Conservation (phyloP, 176 grass and related monocot species). For the Juncus inflexus region DNA sequence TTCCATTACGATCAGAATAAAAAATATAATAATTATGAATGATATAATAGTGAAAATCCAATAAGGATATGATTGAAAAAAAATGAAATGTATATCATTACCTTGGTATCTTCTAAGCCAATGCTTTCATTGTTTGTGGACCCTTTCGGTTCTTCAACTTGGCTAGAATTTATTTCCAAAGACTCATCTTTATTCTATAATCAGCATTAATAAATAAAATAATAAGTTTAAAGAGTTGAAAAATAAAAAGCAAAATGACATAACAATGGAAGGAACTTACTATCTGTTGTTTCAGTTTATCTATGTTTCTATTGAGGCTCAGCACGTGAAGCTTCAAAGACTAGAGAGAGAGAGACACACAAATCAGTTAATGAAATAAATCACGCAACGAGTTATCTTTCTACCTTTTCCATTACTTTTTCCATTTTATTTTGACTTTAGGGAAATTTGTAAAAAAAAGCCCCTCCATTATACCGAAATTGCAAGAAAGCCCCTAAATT, state of each 20-base stretch:
- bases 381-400: no score
- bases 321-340: constrained; percentile 91
- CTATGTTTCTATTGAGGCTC: constrained; percentile 69
- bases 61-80: no score
- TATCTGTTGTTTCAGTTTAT: constrained; percentile 58
- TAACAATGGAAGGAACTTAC: constrained; percentile 31
- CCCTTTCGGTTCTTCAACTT: constrained; percentile 15
- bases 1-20: constrained; percentile 70
- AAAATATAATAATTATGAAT: not conserved
- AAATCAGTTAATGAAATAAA: not conserved
- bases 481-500: no score
- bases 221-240: not conserved
- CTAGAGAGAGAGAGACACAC: constrained; percentile 39
- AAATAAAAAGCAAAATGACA: constrained; percentile 24
- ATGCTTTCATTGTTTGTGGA: constrained; percentile 3
- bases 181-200: constrained; percentile 28
- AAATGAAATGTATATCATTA: not conserved
- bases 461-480: no score
- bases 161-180: constrained; percentile 21
- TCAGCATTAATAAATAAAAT: constrained; percentile 13
- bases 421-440: no score
- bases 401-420: no score
- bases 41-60: no score
- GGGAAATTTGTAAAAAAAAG: no score
- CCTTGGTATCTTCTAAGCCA: constrained; percentile 28